These are phyloP conservation scores for Colletotrichum sp. DNA, from an alignment of 2,329 filamentous ascomycete genomes.

Conservation along the genomic window DNA sequence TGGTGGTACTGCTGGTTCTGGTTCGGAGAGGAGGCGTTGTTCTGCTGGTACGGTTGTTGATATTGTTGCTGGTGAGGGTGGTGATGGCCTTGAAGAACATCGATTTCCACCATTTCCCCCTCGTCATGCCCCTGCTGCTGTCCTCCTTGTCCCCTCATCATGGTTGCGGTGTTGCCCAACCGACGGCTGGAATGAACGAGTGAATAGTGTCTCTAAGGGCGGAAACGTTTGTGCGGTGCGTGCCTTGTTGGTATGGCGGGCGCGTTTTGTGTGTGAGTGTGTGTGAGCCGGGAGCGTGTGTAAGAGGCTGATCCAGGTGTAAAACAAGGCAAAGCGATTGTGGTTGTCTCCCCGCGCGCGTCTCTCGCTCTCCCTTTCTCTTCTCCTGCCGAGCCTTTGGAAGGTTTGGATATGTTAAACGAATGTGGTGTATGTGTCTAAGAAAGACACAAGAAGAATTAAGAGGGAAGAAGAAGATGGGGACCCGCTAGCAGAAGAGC, in stretches of 20 bases:
- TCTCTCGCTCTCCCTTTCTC: slow-evolving; percentile 4
- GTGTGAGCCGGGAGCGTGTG: neutral
- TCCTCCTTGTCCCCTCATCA: slow-evolving; percentile 24
- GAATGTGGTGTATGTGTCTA: neutral
- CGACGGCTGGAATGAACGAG: slow-evolving; percentile 19
- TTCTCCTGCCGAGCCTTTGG: neutral
- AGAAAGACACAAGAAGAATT: neutral
- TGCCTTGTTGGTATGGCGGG: neutral
- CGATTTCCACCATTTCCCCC: slow-evolving; percentile 40
- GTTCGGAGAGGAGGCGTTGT: slow-evolving; percentile 23
- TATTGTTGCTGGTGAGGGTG: slow-evolving; percentile 19
- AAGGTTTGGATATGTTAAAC: neutral
- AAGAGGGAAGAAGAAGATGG: neutral
- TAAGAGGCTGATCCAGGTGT: neutral
- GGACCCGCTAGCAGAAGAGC: slow-evolving; percentile 8
- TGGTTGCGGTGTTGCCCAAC: slow-evolving; percentile 19
- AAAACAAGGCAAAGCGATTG: slow-evolving; percentile 6
- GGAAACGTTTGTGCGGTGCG: neutral
- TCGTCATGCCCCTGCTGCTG: slow-evolving; percentile 29
- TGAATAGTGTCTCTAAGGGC: slow-evolving; percentile 12
- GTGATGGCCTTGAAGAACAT: slow-evolving; percentile 28
- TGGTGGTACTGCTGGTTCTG: slow-evolving; percentile 30
- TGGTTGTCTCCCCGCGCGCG: neutral
- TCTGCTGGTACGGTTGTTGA: slow-evolving; percentile 20
- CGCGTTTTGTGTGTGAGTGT: neutral